Evolutionary conservation across 495 filamentous ascomycete species (phyloP).

Genomic region (Letharia lupina): DNA sequence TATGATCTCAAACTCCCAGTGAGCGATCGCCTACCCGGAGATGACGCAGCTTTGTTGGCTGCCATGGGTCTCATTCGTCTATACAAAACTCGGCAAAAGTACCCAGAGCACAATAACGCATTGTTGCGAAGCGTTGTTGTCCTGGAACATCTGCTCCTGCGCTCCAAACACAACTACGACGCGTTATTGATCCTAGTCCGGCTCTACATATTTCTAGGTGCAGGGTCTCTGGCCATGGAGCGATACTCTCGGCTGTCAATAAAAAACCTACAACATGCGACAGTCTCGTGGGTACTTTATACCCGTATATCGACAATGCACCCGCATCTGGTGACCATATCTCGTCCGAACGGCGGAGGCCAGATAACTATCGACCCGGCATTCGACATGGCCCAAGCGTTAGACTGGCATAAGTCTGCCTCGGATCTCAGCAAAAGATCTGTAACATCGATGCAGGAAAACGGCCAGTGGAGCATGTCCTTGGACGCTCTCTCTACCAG

Average conservation of each 20-base stretch:
- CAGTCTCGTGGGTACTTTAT: conserved; percentile 48
- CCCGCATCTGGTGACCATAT: conserved; percentile 30
- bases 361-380: conserved; percentile 30
- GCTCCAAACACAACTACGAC: conserved; percentile 52
- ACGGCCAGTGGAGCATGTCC: conserved; percentile 17
- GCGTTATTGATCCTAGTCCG: conserved; percentile 47
- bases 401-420: conserved; percentile 19
- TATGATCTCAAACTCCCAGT: conserved; percentile 27
- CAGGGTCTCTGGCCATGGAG: conserved; percentile 44
- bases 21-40: conserved; percentile 50
- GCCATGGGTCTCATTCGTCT: conserved; percentile 47
- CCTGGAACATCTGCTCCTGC: conserved; percentile 40
- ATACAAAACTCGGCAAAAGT: conserved; percentile 16
- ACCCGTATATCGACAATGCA: conserved; percentile 51
- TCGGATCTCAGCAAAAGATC: not conserved
- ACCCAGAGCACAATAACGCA: conserved; percentile 28
- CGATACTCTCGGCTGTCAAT: conserved; percentile 49
- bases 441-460: conserved; percentile 12
- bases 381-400: conserved; percentile 23
- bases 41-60: conserved; percentile 49
- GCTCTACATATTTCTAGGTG: conserved; percentile 46
- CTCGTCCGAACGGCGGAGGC: conserved; percentile 2
- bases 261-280: conserved; percentile 54
- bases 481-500: conserved; percentile 16
- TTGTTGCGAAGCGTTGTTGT: conserved; percentile 46